These are phyloP conservation scores for Diaporthe sp. DNA, from an alignment of 2,329 filamentous ascomycete species.

Conservation along the genomic window DNA sequence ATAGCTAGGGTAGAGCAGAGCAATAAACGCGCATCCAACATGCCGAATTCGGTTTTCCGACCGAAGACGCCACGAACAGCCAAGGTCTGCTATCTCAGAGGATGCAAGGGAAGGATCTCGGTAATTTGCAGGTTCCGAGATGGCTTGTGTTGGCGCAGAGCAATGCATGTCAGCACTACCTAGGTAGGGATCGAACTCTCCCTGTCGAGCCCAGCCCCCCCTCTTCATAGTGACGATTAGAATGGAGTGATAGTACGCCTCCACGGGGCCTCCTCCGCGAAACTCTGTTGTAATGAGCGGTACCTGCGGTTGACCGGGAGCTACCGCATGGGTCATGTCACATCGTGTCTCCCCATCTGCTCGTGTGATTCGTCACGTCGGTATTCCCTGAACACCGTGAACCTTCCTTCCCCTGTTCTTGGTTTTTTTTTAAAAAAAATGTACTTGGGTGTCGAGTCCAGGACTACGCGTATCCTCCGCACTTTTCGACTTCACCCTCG, in stretches of 20 bases:
- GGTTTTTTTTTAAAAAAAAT: no score
- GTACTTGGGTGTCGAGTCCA: not conserved
- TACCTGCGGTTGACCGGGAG: not conserved
- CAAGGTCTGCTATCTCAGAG: not conserved
- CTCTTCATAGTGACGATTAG: slow-evolving; percentile 1
- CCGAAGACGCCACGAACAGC: no score
- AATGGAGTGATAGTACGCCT: not conserved
- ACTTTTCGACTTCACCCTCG: not conserved
- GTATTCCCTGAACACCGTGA: not conserved
- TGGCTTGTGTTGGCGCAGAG: not conserved
- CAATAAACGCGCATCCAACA: not conserved
- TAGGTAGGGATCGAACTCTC: not conserved
- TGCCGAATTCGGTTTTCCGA: not conserved
- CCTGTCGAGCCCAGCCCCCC: not conserved
- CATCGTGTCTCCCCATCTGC: not conserved
- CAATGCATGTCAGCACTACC: slow-evolving; percentile 1
- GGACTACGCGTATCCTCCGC: not conserved
- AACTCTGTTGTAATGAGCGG: not conserved
- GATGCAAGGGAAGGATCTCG: not conserved
- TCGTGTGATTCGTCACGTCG: not conserved
- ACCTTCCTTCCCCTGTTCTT: not conserved
- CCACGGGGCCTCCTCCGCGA: not conserved
- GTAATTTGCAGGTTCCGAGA: not conserved
- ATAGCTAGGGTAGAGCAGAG: not conserved
- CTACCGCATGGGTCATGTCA: slow-evolving; percentile 1